These are phyloP conservation scores for Alternaria novae-zelandiae DNA, from an alignment of 2,329 filamentous ascomycete genomes.

Conservation along the genomic window DNA sequence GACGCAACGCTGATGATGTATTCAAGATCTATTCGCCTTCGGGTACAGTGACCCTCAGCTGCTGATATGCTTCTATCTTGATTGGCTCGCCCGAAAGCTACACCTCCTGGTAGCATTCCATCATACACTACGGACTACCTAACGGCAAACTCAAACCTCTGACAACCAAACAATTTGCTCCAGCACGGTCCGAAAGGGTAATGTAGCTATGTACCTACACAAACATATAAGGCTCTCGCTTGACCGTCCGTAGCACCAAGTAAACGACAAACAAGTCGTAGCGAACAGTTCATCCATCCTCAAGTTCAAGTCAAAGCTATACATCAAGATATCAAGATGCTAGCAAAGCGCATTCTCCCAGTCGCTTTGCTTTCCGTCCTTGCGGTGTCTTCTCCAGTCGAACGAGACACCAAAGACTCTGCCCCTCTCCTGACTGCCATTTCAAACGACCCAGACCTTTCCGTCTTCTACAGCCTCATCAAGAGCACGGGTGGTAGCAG, in stretches of 20 bases:
- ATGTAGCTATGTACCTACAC: background rate
- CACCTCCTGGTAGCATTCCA: background rate
- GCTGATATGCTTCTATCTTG: background rate
- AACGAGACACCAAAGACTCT: background rate
- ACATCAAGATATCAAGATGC: background rate
- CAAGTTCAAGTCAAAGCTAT: background rate
- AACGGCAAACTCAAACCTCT: background rate
- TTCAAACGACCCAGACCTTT: background rate
- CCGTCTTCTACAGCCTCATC: constrained; percentile 1
- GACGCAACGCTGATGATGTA: background rate
- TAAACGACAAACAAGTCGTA: background rate
- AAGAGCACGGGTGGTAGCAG: background rate
- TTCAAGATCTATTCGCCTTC: background rate
- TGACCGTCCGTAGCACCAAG: background rate
- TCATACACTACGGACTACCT: background rate
- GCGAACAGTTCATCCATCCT: background rate
- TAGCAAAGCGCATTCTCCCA: background rate
- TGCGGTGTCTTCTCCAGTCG: background rate
- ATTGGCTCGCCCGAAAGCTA: background rate
- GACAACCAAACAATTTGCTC: background rate
- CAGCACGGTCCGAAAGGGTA: background rate
- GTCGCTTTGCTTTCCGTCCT: background rate
- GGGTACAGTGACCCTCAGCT: background rate
- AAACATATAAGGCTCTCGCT: background rate
- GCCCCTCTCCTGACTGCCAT: background rate